Base-by-base conservation (phyloP, 768 basidiomycete species). In the Boletus subcaerulescens region DNA sequence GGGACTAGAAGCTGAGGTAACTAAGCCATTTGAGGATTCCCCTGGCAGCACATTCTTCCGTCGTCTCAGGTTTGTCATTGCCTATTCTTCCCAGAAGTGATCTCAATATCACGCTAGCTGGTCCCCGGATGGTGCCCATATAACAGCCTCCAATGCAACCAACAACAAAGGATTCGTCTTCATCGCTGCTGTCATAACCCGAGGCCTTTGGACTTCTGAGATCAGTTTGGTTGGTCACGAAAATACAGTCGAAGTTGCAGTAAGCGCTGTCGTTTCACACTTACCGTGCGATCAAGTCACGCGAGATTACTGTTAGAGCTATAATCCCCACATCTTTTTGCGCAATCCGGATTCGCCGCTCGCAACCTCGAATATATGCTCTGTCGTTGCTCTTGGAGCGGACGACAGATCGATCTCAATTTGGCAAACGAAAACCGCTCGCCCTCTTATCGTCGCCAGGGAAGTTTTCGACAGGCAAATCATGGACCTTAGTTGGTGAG, bases 61-160 rank as follows among this genome's bases (percentile, higher is more conserved):
- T 50, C 78, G 95, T 56, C 76, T 97, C 22, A 95, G 93, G 93
- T 90, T 71, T 53, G 45, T 53, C 17, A 18, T 45, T 1, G 29
- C 18, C 10, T 10, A 22, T 45, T 42, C 24, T 6, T 24, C 14
- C 35, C 26, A 18, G 38, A 31, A 18, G n/a, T 3, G 15, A 40
- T 26, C 54, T 52, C 45, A 62, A 32, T 13, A 7, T 26, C 18
- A 38, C 58, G 8, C 4, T 57, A 97, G 95, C 63, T 99, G 97
- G 97, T 98, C 95, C 1, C 97, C 97, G 3, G 97, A 98, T 65
- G 97, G 97, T n/a, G 91, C 96, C 3, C 93, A 97, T 67, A 93
- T 99, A 56, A 97, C 94, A 5, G 92, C 95, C 1, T 96, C 96
- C 1, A 98, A 98, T 65, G 93, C 95, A 2, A 98, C 94, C 48